Base-by-base conservation (phyloP, 1,139 yeast species). In the Candida mesenterica region DNA sequence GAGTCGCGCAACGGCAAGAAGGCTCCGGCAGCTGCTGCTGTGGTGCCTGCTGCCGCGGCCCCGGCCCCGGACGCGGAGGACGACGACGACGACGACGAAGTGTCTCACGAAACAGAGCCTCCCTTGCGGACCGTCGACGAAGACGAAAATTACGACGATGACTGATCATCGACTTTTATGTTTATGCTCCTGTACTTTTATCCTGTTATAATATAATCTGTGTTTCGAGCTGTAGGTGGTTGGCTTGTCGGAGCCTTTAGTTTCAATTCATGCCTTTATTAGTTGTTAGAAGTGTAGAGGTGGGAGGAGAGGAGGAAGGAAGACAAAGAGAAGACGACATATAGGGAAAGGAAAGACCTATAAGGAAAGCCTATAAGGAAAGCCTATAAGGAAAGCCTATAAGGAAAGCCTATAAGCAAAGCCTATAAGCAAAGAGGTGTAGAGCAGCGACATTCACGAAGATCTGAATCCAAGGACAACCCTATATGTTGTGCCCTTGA, bases 81-180 rank as follows among this genome's bases (percentile, higher is more conserved):
- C 37, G 74, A 56, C 18, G 61, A 62, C 28, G 56, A 48, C 34
- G 55, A 62, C 22, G 62, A 57, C 29, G 58, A 57, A 30, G 49
- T 47, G 32, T 41, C 44, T 17, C 27, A 34, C 5, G 57, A 52
- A 38, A 62, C 65, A 4, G 92, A 82, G 46, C 80, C 83, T 20
- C 88, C 86, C 15, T 79, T 83, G 55, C 72, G 95, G 52, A 75
- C 80, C 47, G 80, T 86, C 17, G 90, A 82, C 35, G 95, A 85
- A 52, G 95, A 86, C 53, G 90, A 83, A 52, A 77, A 86, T 54
- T 86, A 86, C 55, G 95, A 86, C 55, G 94, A 83, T 40, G 88
- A 39, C 26, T 36, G 29, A 28, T 15, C 19, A 22, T 30, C 30
- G 13, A n/a, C 19, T 7, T 13, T 24, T 31, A 24, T 24, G 17